These are phyloP conservation scores for Seiridium unicorne DNA, from an alignment of 2,329 filamentous ascomycete species.

Conservation along the genomic window DNA sequence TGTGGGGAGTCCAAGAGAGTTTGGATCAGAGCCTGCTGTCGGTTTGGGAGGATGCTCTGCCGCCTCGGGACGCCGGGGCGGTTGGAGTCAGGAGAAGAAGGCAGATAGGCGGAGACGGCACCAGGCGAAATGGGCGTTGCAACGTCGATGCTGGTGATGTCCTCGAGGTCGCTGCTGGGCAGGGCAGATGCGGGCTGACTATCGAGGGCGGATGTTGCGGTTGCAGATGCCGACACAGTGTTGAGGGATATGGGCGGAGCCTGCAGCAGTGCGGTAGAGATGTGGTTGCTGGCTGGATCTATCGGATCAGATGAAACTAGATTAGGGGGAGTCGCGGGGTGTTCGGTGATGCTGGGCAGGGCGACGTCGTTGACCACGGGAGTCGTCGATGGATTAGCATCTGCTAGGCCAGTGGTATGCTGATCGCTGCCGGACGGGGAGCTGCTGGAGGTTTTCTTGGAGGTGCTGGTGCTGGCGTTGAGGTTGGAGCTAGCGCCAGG, in stretches of 20 bases:
- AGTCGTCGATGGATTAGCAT: conserved; percentile 9
- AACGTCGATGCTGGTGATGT: conserved; percentile 13
- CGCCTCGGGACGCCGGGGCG: conserved; percentile 31
- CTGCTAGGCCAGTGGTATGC: conserved; percentile 21
- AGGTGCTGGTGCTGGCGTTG: conserved; percentile 15
- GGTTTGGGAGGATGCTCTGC: conserved; percentile 44
- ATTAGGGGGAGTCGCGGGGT: conserved; percentile 15
- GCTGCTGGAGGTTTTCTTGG: conserved; percentile 9
- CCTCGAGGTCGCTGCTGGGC: neutral
- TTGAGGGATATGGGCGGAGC: neutral
- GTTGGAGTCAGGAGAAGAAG: conserved; percentile 17
- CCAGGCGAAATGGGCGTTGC: conserved; percentile 12
- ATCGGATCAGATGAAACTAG: neutral
- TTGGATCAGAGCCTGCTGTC: conserved; percentile 46
- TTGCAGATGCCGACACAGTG: neutral
- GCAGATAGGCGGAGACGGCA: conserved; percentile 5
- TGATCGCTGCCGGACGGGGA: conserved; percentile 32
- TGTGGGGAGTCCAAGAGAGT: conserved; percentile 49
- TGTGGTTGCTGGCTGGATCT: neutral
- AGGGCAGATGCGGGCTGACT: neutral
- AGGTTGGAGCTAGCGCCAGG: conserved; percentile 12
- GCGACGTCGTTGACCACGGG: conserved; percentile 16
- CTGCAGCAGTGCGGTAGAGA: neutral
- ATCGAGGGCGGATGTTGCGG: neutral
- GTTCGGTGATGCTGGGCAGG: conserved; percentile 33